phyloP scores from a whole-genome alignment of 257 asterid species.

The Gynochthodes officinalis region DNA sequence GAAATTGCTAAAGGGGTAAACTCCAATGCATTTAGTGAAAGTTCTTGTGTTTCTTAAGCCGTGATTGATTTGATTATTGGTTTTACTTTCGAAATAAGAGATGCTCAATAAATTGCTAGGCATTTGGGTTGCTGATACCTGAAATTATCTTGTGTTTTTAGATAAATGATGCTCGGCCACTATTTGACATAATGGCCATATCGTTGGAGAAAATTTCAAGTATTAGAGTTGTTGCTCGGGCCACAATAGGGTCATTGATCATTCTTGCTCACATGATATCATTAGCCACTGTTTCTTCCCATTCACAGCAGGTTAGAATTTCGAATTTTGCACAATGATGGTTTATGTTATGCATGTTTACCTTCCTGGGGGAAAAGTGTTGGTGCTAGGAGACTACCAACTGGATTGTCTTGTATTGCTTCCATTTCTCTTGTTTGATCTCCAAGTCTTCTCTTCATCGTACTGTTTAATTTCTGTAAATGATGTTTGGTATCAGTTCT shows the following conservation, averaged over 20 bases:
- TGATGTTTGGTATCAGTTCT: neutral
- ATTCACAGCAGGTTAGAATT: conserved; percentile 63
- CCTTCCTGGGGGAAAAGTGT: neutral
- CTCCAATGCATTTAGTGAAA: conserved; percentile 3
- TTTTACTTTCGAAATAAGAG: neutral
- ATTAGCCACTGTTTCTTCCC: conserved; percentile 59
- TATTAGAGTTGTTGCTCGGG: conserved; percentile 66
- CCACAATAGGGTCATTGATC: conserved; percentile 77
- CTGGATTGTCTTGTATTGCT: neutral
- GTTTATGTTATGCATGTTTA: neutral
- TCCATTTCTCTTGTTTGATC: neutral
- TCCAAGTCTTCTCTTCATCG: neutral
- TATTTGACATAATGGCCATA: conserved; percentile 90
- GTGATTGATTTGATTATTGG: neutral
- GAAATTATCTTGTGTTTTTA: conserved; percentile 23
- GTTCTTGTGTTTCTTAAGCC: conserved; percentile 2
- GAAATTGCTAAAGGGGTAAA: conserved; percentile 96
- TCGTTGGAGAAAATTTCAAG: conserved; percentile 89
- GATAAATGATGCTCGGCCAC: conserved; percentile 77
- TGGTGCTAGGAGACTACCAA: neutral
- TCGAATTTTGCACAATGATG: neutral
- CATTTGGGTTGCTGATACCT: neutral
- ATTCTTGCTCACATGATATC: conserved; percentile 89
- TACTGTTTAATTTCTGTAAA: neutral
- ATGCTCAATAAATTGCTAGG: neutral